phyloP scores from a whole-genome alignment of 768 basidiomycete genomes.

The Mycena latifolia region DNA sequence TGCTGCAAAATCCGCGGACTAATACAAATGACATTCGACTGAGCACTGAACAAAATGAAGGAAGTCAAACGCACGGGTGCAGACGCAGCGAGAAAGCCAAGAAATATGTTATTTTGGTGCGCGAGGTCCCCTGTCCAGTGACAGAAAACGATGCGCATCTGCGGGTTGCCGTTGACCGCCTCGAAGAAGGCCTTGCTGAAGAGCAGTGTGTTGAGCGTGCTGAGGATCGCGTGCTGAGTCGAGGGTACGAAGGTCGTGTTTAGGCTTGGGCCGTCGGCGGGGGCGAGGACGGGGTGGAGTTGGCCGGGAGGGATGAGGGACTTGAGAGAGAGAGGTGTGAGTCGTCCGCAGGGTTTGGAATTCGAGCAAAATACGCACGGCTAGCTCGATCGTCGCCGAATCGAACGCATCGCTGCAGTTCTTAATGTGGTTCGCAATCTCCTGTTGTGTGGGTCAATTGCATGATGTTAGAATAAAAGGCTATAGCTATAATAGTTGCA shows the following conservation, averaged over 20 bases:
- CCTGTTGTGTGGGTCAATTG: no score
- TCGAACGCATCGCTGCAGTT: slow-evolving; percentile 19
- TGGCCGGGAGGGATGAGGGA: background rate
- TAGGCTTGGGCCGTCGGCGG: background rate
- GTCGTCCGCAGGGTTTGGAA: no score
- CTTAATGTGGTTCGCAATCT: slow-evolving; percentile 15
- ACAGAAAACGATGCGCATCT: background rate
- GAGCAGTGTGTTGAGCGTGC: slow-evolving; percentile 5
- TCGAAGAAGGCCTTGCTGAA: slow-evolving; percentile 3
- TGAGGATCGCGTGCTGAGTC: slow-evolving; percentile 1
- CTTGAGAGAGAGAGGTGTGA: background rate
- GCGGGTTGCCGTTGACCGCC: slow-evolving; percentile 4
- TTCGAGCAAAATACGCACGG: background rate
- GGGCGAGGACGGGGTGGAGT: background rate
- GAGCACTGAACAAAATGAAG: background rate
- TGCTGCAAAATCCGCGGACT: background rate
- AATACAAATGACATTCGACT: background rate
- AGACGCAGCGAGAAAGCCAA: background rate
- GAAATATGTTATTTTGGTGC: slow-evolving; percentile 6
- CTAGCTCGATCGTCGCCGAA: slow-evolving; percentile 6
- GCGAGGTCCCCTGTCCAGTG: slow-evolving; percentile 6
- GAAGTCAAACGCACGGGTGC: background rate
- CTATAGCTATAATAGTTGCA: no score
- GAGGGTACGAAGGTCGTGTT: slow-evolving; percentile 1
- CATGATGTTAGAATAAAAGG: no score